Percentiles rank a stretch among this genome's conserved stretches.
phyloP scores from a whole-genome alignment of 352 stramenopile genomes.

The Phytophthora citricola region DNA sequence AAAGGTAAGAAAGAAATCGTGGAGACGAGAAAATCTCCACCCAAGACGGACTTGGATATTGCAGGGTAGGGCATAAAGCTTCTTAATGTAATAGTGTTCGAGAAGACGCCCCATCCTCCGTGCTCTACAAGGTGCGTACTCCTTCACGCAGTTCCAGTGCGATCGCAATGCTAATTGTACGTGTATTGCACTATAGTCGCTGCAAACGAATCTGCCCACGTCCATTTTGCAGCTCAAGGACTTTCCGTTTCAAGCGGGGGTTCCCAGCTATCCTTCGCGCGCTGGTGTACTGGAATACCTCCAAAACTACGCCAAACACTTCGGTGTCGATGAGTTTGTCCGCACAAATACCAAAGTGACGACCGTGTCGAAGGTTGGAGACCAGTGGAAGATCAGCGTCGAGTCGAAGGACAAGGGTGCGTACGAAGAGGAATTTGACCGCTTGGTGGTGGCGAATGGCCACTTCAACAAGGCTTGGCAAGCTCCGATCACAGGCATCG shows the following conservation, averaged over 20 bases:
- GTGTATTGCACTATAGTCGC: slow-evolving; percentile 43
- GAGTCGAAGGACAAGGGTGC: slow-evolving; percentile 35
- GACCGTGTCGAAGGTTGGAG: slow-evolving; percentile 40
- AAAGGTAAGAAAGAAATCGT: too few species aligned
- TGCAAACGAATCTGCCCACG: slow-evolving; percentile 77
- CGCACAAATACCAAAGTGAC: slow-evolving; percentile 57
- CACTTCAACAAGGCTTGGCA: slow-evolving; percentile 68
- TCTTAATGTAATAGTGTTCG: too few species aligned
- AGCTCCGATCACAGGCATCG: slow-evolving; percentile 51
- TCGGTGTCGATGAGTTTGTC: slow-evolving; percentile 50
- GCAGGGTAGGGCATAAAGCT: too few species aligned
- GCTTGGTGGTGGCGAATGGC: slow-evolving; percentile 71
- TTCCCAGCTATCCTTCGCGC: slow-evolving; percentile 67
- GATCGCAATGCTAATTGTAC: not conserved
- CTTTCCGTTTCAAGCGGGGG: slow-evolving; percentile 51
- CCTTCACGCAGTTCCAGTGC: not conserved
- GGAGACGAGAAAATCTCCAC: too few species aligned
- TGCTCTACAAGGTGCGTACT: slow-evolving; percentile 67
- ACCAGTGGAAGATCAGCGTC: slow-evolving; percentile 46
- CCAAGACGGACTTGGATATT: too few species aligned
- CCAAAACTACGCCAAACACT: slow-evolving; percentile 59
- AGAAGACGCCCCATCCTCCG: slow-evolving; percentile 40
- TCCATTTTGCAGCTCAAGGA: slow-evolving; percentile 76
- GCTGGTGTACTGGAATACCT: slow-evolving; percentile 64
- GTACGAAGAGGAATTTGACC: slow-evolving; percentile 69